phyloP scores from a whole-genome alignment of 495 filamentous ascomycete species.

The Extremus antarcticus region DNA sequence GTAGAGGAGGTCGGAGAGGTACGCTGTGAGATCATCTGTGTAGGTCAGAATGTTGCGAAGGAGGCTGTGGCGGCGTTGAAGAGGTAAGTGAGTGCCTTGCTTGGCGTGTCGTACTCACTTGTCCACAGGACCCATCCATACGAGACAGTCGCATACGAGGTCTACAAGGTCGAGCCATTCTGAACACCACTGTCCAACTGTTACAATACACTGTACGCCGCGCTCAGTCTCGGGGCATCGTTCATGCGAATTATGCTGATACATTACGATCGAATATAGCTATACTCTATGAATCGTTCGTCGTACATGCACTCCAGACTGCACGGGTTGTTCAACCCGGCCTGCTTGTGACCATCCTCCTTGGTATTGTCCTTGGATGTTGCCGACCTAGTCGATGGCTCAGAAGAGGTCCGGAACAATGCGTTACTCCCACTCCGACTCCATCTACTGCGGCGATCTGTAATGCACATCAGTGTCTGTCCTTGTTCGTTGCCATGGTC shows the following conservation, averaged over 20 bases:
- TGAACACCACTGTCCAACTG: too few relatives aligned
- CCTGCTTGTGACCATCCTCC: too few relatives aligned
- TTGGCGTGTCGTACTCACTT: not conserved
- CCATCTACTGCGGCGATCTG: not conserved
- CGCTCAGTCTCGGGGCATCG: too few relatives aligned
- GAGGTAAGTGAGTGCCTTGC: conserved; percentile 34
- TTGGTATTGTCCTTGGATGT: too few relatives aligned
- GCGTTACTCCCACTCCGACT: too few relatives aligned
- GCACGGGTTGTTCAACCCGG: too few relatives aligned
- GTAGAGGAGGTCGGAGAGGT: conserved; percentile 45
- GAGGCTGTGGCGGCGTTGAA: conserved; percentile 50
- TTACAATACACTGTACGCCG: too few relatives aligned
- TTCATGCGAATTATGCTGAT: not conserved
- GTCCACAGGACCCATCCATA: conserved; percentile 59
- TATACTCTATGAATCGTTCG: not conserved
- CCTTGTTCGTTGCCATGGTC: too few relatives aligned
- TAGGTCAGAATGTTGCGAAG: conserved; percentile 38
- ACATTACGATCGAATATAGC: not conserved
- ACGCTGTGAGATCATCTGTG: conserved; percentile 43
- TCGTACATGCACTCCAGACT: too few relatives aligned
- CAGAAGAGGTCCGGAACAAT: too few relatives aligned
- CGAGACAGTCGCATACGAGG: conserved; percentile 64
- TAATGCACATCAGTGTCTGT: too few relatives aligned
- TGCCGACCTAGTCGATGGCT: too few relatives aligned
- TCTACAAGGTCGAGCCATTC: conserved; percentile 50